Evolutionary conservation across 805 yeast genomes (phyloP).

Genomic region (Hanseniaspora mollemarum): DNA sequence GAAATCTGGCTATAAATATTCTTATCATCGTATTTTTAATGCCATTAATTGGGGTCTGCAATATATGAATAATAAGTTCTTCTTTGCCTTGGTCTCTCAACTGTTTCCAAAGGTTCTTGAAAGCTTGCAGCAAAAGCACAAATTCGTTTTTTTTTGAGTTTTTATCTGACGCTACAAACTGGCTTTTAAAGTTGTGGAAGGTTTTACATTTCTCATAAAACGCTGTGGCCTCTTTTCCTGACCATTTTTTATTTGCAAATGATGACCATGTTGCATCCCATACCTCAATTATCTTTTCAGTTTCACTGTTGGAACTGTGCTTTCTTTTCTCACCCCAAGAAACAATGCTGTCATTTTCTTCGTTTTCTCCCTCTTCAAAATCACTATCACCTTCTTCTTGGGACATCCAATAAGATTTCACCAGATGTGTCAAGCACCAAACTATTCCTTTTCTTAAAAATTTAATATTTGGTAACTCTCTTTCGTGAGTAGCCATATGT

Average conservation of each 20-base stretch:
- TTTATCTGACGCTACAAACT: constrained; percentile 3
- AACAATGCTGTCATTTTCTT: constrained; percentile 1
- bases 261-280: constrained; percentile 9
- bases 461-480: constrained; percentile 52
- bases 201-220: neutral
- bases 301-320: constrained; percentile 4
- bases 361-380: constrained; percentile 14
- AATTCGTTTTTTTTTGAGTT: constrained; percentile 9
- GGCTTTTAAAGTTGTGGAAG: neutral
- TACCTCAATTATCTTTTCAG: neutral
- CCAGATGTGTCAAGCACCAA: constrained; percentile 66
- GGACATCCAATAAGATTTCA: constrained; percentile 56
- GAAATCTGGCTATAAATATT: neutral
- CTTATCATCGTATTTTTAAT: neutral
- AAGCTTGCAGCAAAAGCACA: neutral
- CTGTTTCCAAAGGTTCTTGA: neutral
- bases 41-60: neutral
- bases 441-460: constrained; percentile 50
- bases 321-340: neutral
- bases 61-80: neutral
- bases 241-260: constrained; percentile 1
- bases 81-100: neutral
- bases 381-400: constrained; percentile 18
- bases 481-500: constrained; percentile 85
- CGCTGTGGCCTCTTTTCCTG: neutral